A percentile compares a stretch with the other conserved stretches of the same genome.
Conservation (phyloP, 305 asterid species). For the Solanum hybrid region DNA sequence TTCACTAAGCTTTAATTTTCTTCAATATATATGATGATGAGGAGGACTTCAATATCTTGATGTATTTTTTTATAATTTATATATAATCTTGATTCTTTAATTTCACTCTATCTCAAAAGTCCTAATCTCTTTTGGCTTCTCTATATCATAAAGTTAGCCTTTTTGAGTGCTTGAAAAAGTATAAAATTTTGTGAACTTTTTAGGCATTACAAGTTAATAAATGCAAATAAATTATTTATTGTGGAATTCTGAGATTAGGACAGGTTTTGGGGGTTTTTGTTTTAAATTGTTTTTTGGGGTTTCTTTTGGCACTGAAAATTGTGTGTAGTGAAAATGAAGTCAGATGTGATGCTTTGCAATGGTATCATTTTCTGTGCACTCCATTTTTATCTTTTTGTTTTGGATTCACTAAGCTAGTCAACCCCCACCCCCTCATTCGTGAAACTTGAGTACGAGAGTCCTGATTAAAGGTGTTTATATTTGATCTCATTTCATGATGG, state of each 20-base stretch:
- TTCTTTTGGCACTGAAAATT: slow-evolving; percentile 17
- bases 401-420: not conserved
- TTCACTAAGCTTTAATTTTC: slow-evolving; percentile 10
- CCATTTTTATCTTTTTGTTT: not conserved
- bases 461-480: not conserved
- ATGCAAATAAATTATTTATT: not conserved
- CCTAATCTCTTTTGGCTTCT: slow-evolving; percentile 5
- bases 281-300: not conserved
- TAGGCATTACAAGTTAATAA: slow-evolving; percentile 11
- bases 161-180: slow-evolving; percentile 48
- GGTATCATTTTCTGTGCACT: not conserved
- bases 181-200: slow-evolving; percentile 22
- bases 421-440: not conserved
- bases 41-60: not conserved
- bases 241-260: slow-evolving; percentile 26
- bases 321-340: slow-evolving; percentile 14
- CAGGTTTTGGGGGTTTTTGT: slow-evolving; percentile 4
- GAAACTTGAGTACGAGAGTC: not conserved
- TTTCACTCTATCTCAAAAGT: slow-evolving; percentile 18
- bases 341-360: slow-evolving; percentile 22
- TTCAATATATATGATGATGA: not conserved
- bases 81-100: slow-evolving; percentile 32
- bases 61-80: slow-evolving; percentile 7
- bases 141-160: slow-evolving; percentile 23
- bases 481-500: not conserved